Evolutionary conservation across 768 basidiomycete genomes (phyloP).

Genomic region (Amanita rubescens): DNA sequence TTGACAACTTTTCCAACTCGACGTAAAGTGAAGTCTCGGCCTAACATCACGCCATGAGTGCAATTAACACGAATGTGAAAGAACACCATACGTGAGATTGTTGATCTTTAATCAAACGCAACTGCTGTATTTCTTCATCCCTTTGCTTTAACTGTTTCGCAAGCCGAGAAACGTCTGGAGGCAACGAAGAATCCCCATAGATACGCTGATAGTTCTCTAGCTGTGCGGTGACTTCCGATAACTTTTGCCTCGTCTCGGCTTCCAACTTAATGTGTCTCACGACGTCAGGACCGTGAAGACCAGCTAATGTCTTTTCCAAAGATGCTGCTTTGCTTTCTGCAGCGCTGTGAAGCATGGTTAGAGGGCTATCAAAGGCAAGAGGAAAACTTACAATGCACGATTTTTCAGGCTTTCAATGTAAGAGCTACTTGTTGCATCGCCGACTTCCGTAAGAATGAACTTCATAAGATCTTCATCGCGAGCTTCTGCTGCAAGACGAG

Average conservation of each 20-base stretch:
- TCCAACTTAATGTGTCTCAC: conserved; percentile 42
- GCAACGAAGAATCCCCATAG: conserved; percentile 49
- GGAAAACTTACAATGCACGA: conserved; percentile 42
- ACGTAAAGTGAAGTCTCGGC: conserved; percentile 70
- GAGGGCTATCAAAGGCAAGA: not conserved
- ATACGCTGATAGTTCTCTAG: conserved; percentile 56
- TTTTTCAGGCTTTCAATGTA: conserved; percentile 48
- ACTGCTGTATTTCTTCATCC: conserved; percentile 56
- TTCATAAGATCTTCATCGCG: conserved; percentile 65
- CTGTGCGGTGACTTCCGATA: conserved; percentile 37
- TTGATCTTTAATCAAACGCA: conserved; percentile 60
- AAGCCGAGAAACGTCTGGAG: conserved; percentile 47
- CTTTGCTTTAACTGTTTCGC: conserved; percentile 51
- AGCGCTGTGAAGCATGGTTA: conserved; percentile 31
- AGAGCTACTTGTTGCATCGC: conserved; percentile 30
- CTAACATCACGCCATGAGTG: conserved; percentile 26
- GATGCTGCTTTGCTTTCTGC: conserved; percentile 43
- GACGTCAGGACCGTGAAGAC: conserved; percentile 47
- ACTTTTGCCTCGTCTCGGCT: conserved; percentile 40
- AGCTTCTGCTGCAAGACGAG: conserved; percentile 66
- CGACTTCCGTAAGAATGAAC: conserved; percentile 56
- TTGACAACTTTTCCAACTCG: conserved; percentile 81
- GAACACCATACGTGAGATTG: conserved; percentile 47
- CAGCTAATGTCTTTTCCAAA: conserved; percentile 45
- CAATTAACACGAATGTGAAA: conserved; percentile 2